These are phyloP conservation scores for Lanmaoa rubissima DNA, from an alignment of 768 basidiomycete genomes.

Conservation along the genomic window DNA sequence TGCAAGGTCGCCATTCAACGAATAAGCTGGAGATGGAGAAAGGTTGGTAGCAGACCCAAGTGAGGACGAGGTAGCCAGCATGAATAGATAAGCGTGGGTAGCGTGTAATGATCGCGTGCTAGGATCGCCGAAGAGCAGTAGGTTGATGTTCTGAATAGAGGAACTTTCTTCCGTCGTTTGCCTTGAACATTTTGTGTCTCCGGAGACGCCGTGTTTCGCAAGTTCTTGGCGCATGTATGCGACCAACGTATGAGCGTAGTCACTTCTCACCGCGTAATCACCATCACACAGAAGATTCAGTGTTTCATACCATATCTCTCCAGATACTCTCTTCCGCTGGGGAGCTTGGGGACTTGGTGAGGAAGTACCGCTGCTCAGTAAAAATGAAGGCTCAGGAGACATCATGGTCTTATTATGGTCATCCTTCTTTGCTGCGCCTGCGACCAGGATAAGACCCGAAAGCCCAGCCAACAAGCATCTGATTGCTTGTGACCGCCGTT, in stretches of 20 bases:
- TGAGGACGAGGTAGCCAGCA: constrained; percentile 68
- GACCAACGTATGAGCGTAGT: constrained; percentile 71
- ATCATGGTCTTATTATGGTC: constrained; percentile 9
- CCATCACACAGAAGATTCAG: constrained; percentile 79
- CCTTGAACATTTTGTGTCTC: constrained; percentile 46
- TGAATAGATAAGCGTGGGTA: constrained; percentile 76
- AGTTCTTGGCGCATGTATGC: constrained; percentile 79
- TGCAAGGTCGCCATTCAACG: constrained; percentile 30
- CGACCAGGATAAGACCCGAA: constrained; percentile 65
- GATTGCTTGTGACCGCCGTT: constrained; percentile 60
- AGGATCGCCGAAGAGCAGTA: constrained; percentile 55
- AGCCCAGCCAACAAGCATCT: constrained; percentile 68
- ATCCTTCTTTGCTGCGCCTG: constrained; percentile 42
- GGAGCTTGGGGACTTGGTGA: constrained; percentile 37
- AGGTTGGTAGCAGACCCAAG: constrained; percentile 48
- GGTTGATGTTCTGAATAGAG: constrained; percentile 46
- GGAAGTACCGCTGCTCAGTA: constrained; percentile 28
- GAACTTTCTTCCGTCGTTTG: constrained; percentile 47
- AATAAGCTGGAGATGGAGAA: constrained; percentile 42
- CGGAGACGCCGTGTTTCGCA: constrained; percentile 49
- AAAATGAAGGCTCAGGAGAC: constrained; percentile 25
- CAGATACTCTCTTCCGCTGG: constrained; percentile 66
- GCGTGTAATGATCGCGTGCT: constrained; percentile 76
- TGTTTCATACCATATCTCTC: constrained; percentile 91
- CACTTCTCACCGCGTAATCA: constrained; percentile 73